Conservation (phyloP, 305 asterid species). For the Petunia hybrid region DNA sequence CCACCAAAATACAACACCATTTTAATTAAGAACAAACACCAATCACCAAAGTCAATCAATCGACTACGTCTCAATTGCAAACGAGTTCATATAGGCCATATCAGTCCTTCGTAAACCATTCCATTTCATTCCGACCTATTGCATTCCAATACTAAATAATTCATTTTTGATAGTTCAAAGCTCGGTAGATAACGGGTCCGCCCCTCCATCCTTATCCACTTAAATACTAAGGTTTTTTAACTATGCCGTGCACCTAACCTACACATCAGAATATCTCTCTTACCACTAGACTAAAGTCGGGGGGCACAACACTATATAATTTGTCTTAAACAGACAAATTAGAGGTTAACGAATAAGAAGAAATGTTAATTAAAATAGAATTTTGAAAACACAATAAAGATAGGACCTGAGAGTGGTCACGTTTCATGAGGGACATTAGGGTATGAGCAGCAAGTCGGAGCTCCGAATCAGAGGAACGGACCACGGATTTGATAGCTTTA, state of each 20-base stretch:
- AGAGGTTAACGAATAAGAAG: neutral
- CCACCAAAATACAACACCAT: neutral
- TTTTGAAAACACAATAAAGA: neutral
- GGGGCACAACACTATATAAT: no score
- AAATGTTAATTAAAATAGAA: no score
- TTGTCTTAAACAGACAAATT: neutral
- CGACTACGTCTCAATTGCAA: neutral
- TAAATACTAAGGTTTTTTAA: no score
- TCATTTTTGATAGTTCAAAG: no score
- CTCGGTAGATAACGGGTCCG: no score
- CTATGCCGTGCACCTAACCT: no score
- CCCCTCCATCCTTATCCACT: no score
- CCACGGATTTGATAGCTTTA: constrained; percentile 79
- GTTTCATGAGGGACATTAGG: constrained; percentile 81
- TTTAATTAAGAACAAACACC: neutral
- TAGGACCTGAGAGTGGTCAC: constrained; percentile 86
- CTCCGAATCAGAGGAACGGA: constrained; percentile 81
- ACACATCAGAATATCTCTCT: no score
- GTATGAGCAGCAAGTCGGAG: constrained; percentile 78
- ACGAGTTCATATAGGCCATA: neutral
- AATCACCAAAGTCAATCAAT: neutral
- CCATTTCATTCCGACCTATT: neutral
- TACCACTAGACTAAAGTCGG: no score
- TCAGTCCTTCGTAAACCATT: neutral
- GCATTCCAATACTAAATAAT: neutral